Percentiles rank a stretch among this genome's conserved stretches.
Conservation (phyloP, 257 asterid genomes). For the Cordia subcordata region DNA sequence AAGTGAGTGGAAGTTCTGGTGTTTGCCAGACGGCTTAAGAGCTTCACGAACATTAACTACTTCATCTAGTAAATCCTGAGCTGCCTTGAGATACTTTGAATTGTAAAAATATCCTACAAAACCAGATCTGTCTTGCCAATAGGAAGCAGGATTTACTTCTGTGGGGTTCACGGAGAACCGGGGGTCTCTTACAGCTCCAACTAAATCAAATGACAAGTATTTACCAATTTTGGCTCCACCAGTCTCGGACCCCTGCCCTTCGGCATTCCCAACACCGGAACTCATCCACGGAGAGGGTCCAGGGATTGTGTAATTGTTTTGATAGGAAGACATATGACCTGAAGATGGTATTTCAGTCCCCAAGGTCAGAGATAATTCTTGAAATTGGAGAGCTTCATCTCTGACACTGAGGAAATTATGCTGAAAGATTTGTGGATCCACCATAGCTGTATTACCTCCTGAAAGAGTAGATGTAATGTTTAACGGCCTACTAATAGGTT, state of each 20-base stretch:
- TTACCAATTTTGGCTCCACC: constrained; percentile 37
- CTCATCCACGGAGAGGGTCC: constrained; percentile 33
- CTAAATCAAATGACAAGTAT: constrained; percentile 44
- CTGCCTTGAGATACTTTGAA: constrained; percentile 58
- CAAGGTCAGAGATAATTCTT: constrained; percentile 65
- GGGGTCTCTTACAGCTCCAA: constrained; percentile 19
- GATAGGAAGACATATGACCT: constrained; percentile 35
- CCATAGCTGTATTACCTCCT: constrained; percentile 26
- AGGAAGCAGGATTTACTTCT: constrained; percentile 21
- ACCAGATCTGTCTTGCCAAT: constrained; percentile 24
- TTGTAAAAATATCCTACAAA: constrained; percentile 28
- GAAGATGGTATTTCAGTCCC: constrained; percentile 46
- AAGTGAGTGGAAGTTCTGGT: constrained; percentile 17
- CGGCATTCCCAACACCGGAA: constrained; percentile 32
- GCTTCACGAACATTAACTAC: constrained; percentile 44
- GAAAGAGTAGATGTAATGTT: constrained; percentile 29
- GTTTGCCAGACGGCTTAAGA: constrained; percentile 27
- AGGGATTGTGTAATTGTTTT: constrained; percentile 36
- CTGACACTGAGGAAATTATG: constrained; percentile 24
- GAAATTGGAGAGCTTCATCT: constrained; percentile 28
- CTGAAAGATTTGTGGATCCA: constrained; percentile 26
- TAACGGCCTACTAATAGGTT: constrained; percentile 26
- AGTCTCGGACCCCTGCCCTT: constrained; percentile 18
- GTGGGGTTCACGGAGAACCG: constrained; percentile 24
- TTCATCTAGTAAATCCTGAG: constrained; percentile 61